A percentile compares a stretch with the other conserved stretches of the same genome.
Conservation (phyloP, 2,329 filamentous ascomycete species). For the Alternaria longipes region DNA sequence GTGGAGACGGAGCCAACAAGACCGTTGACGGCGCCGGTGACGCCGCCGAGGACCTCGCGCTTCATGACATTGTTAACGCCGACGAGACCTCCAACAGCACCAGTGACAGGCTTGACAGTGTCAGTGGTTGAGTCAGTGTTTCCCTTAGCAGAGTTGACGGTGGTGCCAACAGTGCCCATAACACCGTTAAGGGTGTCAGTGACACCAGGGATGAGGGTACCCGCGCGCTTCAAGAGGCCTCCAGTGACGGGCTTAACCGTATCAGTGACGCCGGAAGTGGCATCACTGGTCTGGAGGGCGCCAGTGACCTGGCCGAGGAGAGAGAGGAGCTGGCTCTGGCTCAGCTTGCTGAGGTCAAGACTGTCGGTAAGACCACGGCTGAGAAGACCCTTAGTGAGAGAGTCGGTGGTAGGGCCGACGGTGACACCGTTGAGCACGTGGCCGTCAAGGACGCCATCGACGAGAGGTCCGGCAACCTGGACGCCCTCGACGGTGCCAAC, state of each 20-base stretch:
- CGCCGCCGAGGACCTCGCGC: neutral
- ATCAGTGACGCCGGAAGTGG: neutral
- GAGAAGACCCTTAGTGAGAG: neutral
- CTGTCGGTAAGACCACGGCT: neutral
- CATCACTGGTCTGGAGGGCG: neutral
- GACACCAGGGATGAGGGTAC: too few species aligned
- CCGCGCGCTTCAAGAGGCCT: too few species aligned
- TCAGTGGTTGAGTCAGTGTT: neutral
- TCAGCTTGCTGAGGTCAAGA: neutral
- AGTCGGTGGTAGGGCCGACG: neutral
- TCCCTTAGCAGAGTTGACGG: neutral
- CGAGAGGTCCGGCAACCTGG: neutral
- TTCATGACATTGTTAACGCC: neutral
- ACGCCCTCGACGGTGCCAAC: neutral
- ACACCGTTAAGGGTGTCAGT: neutral
- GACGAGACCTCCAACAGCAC: neutral
- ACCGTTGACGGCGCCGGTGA: neutral
- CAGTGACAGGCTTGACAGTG: neutral
- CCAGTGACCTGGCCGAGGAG: neutral
- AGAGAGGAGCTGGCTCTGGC: neutral
- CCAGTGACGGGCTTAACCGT: constrained; percentile 3
- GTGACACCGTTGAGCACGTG: neutral
- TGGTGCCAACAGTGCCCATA: neutral
- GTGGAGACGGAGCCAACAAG: constrained; percentile 1
- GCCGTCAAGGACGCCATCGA: neutral